Evolutionary conservation across 345 rosid species (phyloP).

Genomic region (Boechera divaricarpa): DNA sequence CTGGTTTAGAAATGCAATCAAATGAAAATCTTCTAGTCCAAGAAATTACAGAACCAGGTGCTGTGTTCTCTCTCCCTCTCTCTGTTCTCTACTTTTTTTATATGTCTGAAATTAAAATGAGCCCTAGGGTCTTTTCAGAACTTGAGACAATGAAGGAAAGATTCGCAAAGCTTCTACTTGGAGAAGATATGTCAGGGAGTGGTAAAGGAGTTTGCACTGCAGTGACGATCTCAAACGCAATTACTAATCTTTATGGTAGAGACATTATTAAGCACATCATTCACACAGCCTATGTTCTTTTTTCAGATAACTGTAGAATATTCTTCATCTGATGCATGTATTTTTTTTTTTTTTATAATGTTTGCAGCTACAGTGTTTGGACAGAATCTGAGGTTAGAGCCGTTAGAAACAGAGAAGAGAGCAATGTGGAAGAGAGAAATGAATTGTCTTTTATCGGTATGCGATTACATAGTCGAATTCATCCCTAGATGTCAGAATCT

Average conservation of each 20-base stretch:
- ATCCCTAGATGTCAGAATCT: conserved; percentile 62
- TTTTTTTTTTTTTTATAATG: not conserved
- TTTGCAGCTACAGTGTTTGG: conserved; percentile 91
- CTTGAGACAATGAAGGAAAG: conserved; percentile 91
- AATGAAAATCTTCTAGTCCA: conserved; percentile 50
- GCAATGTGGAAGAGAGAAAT: conserved; percentile 92
- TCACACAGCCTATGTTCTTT: conserved; percentile 15
- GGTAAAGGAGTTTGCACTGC: conserved; percentile 97
- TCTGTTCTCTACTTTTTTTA: not conserved
- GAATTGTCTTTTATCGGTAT: conserved; percentile 84
- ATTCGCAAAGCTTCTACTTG: conserved; percentile 86
- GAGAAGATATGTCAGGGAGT: conserved; percentile 97
- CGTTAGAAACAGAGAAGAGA: conserved; percentile 78
- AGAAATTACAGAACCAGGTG: conserved; percentile 68
- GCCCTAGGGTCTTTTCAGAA: conserved; percentile 47
- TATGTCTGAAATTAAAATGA: conserved; percentile 1
- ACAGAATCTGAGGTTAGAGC: conserved; percentile 81
- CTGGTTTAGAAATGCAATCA: conserved; percentile 50
- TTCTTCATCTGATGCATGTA: conserved; percentile 18
- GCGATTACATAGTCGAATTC: conserved; percentile 81
- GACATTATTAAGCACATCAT: not conserved
- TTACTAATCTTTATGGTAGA: conserved; percentile 93
- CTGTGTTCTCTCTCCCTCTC: conserved; percentile 12
- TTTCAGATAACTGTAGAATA: not conserved
- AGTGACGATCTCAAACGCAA: conserved; percentile 84